Percentiles rank a stretch among this genome's conserved stretches.
phyloP scores from a whole-genome alignment of 2,329 filamentous ascomycete species.

The Akanthomyces dipterigenus region DNA sequence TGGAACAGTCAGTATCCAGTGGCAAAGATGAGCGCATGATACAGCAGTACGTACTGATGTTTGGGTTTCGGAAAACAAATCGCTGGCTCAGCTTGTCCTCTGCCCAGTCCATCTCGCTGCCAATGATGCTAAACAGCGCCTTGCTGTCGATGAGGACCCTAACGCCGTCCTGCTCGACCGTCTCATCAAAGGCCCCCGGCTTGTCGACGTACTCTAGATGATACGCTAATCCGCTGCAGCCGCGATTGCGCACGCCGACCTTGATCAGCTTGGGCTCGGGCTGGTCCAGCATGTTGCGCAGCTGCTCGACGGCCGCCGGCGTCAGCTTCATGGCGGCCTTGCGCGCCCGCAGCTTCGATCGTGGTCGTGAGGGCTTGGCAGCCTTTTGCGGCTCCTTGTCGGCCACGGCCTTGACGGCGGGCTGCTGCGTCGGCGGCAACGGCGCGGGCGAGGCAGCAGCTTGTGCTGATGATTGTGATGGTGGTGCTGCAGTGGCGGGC shows the following conservation, averaged over 20 bases:
- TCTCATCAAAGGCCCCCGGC: constrained; percentile 79
- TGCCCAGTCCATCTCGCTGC: constrained; percentile 98
- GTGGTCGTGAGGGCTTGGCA: constrained; percentile 41
- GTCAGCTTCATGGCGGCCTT: constrained; percentile 91
- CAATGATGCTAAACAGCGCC: constrained; percentile 95
- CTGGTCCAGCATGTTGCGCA: constrained; percentile 69
- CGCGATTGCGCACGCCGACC: constrained; percentile 87
- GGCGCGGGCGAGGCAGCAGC: constrained; percentile 7
- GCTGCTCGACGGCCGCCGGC: constrained; percentile 68
- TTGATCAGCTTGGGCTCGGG: constrained; percentile 90
- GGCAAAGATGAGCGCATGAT: too few relatives aligned
- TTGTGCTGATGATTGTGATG: constrained; percentile 6
- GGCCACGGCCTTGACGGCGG: constrained; percentile 29
- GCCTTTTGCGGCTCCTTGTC: constrained; percentile 64
- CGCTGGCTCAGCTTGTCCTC: constrained; percentile 89
- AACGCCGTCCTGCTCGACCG: constrained; percentile 91
- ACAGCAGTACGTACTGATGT: constrained; percentile 72
- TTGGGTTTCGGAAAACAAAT: constrained; percentile 94
- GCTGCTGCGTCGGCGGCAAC: constrained; percentile 2
- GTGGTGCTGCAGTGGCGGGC: constrained; percentile 15
- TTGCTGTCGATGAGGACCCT: constrained; percentile 96
- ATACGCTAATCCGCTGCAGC: constrained; percentile 90
- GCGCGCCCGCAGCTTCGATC: constrained; percentile 48
- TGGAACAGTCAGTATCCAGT: constrained; percentile 24
- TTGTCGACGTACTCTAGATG: constrained; percentile 94